phyloP scores from a whole-genome alignment of 257 asterid genomes.

The Nicotiana obtusifolia region DNA sequence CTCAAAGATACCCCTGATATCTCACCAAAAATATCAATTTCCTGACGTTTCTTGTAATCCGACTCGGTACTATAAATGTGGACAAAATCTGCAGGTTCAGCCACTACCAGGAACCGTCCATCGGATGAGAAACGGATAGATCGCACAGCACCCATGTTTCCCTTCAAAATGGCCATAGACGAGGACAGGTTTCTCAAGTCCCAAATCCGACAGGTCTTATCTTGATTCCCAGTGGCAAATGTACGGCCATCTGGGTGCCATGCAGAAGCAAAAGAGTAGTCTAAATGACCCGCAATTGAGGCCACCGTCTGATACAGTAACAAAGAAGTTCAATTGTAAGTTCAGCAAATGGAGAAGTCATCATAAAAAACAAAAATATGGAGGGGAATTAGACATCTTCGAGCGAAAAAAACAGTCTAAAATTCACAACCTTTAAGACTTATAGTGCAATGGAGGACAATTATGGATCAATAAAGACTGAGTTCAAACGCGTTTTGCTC shows the following conservation, averaged over 20 bases:
- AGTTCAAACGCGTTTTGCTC: neutral
- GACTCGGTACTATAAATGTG: slow-evolving; percentile 46
- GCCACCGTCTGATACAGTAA: slow-evolving; percentile 34
- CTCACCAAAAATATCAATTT: slow-evolving; percentile 73
- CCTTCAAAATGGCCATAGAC: slow-evolving; percentile 44
- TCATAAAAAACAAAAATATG: neutral
- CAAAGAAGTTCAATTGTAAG: neutral
- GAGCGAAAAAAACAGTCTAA: neutral
- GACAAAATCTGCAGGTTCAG: slow-evolving; percentile 77
- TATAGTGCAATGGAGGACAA: neutral
- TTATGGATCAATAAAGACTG: neutral
- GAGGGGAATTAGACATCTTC: neutral
- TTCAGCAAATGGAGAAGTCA: neutral
- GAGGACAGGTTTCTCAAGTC: slow-evolving; percentile 48
- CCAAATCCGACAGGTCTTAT: slow-evolving; percentile 70
- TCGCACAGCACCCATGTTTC: slow-evolving; percentile 61
- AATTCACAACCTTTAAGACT: neutral
- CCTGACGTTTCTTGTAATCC: slow-evolving; percentile 47
- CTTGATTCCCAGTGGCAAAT: slow-evolving; percentile 81
- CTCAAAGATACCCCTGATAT: slow-evolving; percentile 62
- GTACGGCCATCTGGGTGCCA: slow-evolving; percentile 64
- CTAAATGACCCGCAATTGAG: slow-evolving; percentile 57
- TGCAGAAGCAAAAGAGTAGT: slow-evolving; percentile 71
- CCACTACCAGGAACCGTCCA: slow-evolving; percentile 58
- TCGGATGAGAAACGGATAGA: slow-evolving; percentile 63